Evolutionary conservation across 352 stramenopile species (phyloP).

Genomic region (Phytophthora multivora): DNA sequence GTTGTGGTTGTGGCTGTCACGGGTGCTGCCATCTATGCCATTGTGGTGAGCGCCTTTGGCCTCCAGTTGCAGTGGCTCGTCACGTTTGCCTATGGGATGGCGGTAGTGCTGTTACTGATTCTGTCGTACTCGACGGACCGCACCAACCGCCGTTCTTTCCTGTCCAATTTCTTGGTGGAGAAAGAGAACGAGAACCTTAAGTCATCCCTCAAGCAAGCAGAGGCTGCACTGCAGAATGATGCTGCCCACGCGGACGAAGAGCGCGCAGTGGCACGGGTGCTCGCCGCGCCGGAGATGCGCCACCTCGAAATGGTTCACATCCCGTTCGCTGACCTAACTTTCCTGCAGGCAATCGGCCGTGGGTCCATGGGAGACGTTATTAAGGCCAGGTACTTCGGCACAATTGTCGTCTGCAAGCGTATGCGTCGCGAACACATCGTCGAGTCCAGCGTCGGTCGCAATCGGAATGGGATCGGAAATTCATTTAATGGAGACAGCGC

Average conservation of each 20-base stretch:
- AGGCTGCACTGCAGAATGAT: constrained; percentile 85
- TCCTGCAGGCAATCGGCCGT: constrained; percentile 78
- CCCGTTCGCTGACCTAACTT: constrained; percentile 81
- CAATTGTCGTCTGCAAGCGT: constrained; percentile 86
- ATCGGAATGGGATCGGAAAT: constrained; percentile 22
- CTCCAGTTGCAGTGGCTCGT: constrained; percentile 76
- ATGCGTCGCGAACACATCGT: constrained; percentile 88
- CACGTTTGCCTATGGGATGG: constrained; percentile 62
- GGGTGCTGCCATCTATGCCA: constrained; percentile 59
- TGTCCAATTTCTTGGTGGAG: constrained; percentile 84
- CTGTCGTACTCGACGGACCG: constrained; percentile 81
- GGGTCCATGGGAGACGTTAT: constrained; percentile 90
- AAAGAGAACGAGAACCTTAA: constrained; percentile 87
- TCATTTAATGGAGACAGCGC: constrained; percentile 35
- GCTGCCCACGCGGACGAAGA: constrained; percentile 74
- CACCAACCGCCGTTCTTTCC: constrained; percentile 80
- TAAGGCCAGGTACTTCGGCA: constrained; percentile 88
- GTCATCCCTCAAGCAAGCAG: constrained; percentile 77
- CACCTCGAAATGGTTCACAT: constrained; percentile 86
- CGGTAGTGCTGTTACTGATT: constrained; percentile 74
- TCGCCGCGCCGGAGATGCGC: constrained; percentile 75
- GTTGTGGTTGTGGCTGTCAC: constrained; percentile 73
- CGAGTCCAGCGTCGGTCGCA: constrained; percentile 25
- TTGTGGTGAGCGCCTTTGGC: constrained; percentile 57
- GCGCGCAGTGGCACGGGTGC: constrained; percentile 64